A percentile compares a stretch with the other conserved stretches of the same genome.
Conservation (phyloP, 169 alveolate species). For the Plasmodium inui region DNA sequence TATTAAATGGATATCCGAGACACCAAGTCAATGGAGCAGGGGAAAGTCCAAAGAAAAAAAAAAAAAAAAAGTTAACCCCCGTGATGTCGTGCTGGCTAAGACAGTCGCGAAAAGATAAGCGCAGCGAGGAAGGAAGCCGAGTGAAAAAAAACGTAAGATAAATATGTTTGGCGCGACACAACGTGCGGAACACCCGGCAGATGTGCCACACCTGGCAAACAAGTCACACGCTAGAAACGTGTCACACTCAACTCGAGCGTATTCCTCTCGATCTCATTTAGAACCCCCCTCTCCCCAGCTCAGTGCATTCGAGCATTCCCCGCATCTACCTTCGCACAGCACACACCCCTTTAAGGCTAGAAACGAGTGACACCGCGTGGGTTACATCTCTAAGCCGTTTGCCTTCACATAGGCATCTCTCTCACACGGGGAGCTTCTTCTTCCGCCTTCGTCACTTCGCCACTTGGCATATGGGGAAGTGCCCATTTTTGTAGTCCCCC, state of each 20-base stretch:
- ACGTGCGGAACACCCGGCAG: background rate
- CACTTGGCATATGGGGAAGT: background rate
- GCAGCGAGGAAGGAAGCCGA: background rate
- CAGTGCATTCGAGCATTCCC: background rate
- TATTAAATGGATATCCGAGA: background rate
- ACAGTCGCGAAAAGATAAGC: background rate
- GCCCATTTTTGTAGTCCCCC: background rate
- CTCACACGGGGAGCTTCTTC: background rate
- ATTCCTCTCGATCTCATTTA: background rate
- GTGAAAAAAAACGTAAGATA: background rate
- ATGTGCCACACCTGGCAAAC: background rate
- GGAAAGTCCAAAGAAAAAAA: background rate
- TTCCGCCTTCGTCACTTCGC: background rate
- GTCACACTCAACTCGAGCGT: background rate
- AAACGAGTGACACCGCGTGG: background rate
- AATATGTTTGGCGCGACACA: background rate
- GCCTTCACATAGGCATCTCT: background rate
- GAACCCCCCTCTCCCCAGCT: background rate
- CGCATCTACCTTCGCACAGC: background rate
- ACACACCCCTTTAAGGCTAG: slow-evolving; percentile 1
- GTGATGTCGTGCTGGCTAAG: background rate
- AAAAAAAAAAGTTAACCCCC: background rate
- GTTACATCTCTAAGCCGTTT: background rate
- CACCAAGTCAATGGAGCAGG: background rate
- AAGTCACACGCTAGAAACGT: too few relatives aligned